Base-by-base conservation (phyloP, 1,139 yeast genomes). In the Nakaseomyces bracarensis region DNA sequence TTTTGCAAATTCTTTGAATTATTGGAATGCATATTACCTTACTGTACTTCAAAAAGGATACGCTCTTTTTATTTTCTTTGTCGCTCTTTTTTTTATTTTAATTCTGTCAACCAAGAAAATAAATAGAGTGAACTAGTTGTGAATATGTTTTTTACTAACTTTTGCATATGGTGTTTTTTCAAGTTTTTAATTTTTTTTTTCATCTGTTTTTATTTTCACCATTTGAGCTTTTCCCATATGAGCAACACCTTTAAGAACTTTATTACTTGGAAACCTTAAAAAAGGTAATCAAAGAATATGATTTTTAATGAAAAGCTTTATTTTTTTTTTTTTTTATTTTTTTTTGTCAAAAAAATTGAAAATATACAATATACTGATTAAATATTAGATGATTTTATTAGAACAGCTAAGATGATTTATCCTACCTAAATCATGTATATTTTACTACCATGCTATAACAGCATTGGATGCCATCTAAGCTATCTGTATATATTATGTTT, bases 161-260 rank as follows among this genome's bases (percentile, higher is more conserved):
- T 7, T 7, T 27, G 30, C 30, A 27, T 27, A 18, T 37, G 31
- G 22, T 19, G 25, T 37, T 28, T 37, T 37, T 36, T 36, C 15
- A n/a, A 19, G 18, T 10, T 19, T 37, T 28, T 37, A 13, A 18
- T 28, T 27, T 28, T 28, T 28, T 10, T 21, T 20, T 28, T 8
- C 9, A 9, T 37, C 20, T 37, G 27, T 28, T 35, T 35, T 16
- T 14, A 15, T 23, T 15, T 11, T 18, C 22, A 28, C 22, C 34
- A 30, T 8, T 9, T n/a, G 18, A 30, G 34, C 34, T 30, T 30
- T 30, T 11, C 22, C 34, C 34, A 30, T 19, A 14, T 13, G 8
- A 6, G 8, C 19, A 28, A 15, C 19, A 13, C 8, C 27, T 26
- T 26, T n/a, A n/a, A n/a, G n/a, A n/a, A n/a, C n/a, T n/a, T n/a